phyloP scores from a whole-genome alignment of 305 asterid species.

The Fraxinus sp. region DNA sequence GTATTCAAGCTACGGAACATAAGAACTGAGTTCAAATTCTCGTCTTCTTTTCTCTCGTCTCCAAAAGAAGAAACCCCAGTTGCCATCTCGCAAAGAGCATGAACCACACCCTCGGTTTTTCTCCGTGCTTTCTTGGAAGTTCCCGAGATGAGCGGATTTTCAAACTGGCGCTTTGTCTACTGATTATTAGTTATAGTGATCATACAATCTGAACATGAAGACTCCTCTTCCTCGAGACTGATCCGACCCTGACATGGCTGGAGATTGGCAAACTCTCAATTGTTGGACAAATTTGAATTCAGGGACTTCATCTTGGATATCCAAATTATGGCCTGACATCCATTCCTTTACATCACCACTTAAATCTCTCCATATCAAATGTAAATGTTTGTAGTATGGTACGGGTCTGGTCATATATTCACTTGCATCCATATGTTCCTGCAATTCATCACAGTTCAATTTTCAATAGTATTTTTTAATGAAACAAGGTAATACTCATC shows the following conservation, averaged over 20 bases:
- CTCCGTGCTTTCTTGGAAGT: conserved; percentile 28
- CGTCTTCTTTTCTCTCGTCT: conserved; percentile 13
- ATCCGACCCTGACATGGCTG: conserved; percentile 26
- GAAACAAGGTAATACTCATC: neutral
- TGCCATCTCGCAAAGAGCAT: conserved; percentile 21
- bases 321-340: conserved; percentile 13
- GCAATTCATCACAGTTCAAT: conserved; percentile 14
- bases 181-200: conserved; percentile 18
- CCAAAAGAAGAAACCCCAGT: conserved; percentile 27
- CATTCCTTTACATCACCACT: conserved; percentile 25
- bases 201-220: conserved; percentile 18
- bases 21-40: conserved; percentile 1
- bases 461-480: neutral
- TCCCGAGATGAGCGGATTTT: conserved; percentile 6
- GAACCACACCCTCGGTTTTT: conserved; percentile 25
- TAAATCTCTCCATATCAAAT: conserved; percentile 30
- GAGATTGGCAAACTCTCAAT: conserved; percentile 22
- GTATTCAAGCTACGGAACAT: neutral
- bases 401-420: conserved; percentile 37
- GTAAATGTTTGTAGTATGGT: conserved; percentile 31
- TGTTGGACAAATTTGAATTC: conserved; percentile 8
- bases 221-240: conserved; percentile 15
- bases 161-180: conserved; percentile 22
- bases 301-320: conserved; percentile 1
- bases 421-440: conserved; percentile 34